Base-by-base conservation (phyloP, 2,329 filamentous ascomycete genomes). In the Venturia carpophila region DNA sequence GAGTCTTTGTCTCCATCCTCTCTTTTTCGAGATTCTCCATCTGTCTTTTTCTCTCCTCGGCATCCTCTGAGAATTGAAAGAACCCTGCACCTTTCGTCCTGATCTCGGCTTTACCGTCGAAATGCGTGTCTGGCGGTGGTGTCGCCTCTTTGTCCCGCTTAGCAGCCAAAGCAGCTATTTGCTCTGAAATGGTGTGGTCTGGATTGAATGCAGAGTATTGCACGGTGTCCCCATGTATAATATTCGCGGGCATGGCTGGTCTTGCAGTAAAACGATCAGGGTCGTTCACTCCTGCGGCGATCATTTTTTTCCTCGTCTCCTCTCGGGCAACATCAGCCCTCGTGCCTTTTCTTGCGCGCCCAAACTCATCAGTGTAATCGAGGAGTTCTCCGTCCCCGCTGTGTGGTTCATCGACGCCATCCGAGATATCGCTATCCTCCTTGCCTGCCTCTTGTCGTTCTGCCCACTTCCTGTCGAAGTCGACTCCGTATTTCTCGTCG, bases 401-500 rank as follows among this genome's bases (percentile, higher is more conserved):
- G 9, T 69, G 75, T 2, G 77, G 77, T 1, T 76, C 75, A 1
- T 76, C 74, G 1, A 73, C 71, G 5, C 76, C 75, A 27, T 75
- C 73, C 10, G 71, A 72, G 24, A 73, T 73, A n/a, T 75, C 75
- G 2, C 74, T 75, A 15, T 58, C 52, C 7, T 78, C 67, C 66
- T 80, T 77, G 64, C 73, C 76, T 1, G 72, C 71, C 3, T 74
- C 76, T 64, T 86, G 79, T 30, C 79, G 78, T 72, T 96, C 90
- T 0, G 89, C 91, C 92, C 94, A 97, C 78, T 97, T 99, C 67
- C 88, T 83, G 76, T 97, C 94, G 75, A 99, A 99, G 77, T 99
- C 93, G 2, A 99, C 88, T 34, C 96, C 76, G 68, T 80, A 83
- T 30, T 84, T 82, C 69, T 87, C 84, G 52, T 84, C 79, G 70